Conservation (phyloP, 1,139 yeast genomes). For the Kodamaea plutei region DNA sequence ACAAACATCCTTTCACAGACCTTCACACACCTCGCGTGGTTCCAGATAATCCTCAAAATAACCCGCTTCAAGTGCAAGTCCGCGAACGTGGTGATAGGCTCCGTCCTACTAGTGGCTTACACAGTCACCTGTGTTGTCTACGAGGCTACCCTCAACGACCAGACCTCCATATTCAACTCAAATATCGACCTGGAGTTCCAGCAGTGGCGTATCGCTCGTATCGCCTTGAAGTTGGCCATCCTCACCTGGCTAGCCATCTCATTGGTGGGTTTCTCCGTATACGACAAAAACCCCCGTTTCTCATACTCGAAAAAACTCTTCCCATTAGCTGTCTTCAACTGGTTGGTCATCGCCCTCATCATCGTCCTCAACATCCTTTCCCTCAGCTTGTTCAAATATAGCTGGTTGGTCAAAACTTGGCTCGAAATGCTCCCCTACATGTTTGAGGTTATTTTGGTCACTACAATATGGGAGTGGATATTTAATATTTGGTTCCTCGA, state of each 20-base stretch:
- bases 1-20: constrained; percentile 29
- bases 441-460: constrained; percentile 35
- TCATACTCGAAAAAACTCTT: constrained; percentile 34
- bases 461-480: constrained; percentile 53
- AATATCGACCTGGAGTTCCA: constrained; percentile 5
- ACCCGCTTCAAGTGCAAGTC: constrained; percentile 20
- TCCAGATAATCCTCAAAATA: constrained; percentile 32
- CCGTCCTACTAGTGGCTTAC: constrained; percentile 17
- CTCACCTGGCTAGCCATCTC: constrained; percentile 25
- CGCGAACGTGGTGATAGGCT: constrained; percentile 17
- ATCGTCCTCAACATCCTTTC: constrained; percentile 27
- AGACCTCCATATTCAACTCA: constrained; percentile 13
- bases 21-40: constrained; percentile 37
- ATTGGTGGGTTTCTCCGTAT: constrained; percentile 27
- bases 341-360: constrained; percentile 30
- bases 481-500: constrained; percentile 41
- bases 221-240: constrained; percentile 20
- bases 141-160: constrained; percentile 11
- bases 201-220: constrained; percentile 14
- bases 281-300: constrained; percentile 28
- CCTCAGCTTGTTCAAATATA: constrained; percentile 20
- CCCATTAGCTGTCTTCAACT: constrained; percentile 39
- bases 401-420: constrained; percentile 40
- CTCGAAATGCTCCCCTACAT: constrained; percentile 32
- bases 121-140: constrained; percentile 15